A percentile compares a stretch with the other conserved stretches of the same genome.
Evolutionary conservation across 2,329 filamentous ascomycete species (phyloP).

Genomic region (Apiospora koreana): DNA sequence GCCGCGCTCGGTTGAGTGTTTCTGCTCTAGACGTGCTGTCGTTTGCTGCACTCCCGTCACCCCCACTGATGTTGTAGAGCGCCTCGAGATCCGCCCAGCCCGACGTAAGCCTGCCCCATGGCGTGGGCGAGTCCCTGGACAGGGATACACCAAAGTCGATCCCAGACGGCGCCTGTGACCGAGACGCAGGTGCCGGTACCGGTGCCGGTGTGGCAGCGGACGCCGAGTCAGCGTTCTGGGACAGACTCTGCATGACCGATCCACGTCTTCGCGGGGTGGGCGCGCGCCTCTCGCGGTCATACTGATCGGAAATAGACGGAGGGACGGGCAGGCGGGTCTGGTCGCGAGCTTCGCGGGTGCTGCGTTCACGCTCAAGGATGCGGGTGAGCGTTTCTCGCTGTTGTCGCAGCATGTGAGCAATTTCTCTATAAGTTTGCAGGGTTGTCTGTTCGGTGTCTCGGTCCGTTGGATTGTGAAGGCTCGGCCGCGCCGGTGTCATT

Average conservation of each 20-base stretch:
- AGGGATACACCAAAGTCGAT: slow-evolving; percentile 3
- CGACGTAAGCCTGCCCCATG: slow-evolving; percentile 29
- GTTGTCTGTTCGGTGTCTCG: slow-evolving; percentile 5
- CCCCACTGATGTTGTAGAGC: slow-evolving; percentile 38
- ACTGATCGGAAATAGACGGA: slow-evolving; percentile 27
- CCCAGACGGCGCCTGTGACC: slow-evolving; percentile 17
- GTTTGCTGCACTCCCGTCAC: slow-evolving; percentile 22
- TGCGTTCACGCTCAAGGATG: slow-evolving; percentile 33
- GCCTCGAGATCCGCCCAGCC: slow-evolving; percentile 46
- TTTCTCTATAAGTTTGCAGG: slow-evolving; percentile 13
- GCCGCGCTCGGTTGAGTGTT: slow-evolving; percentile 26
- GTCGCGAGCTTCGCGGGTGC: slow-evolving; percentile 27
- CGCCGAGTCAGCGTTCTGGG: slow-evolving; percentile 26
- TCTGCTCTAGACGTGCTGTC: slow-evolving; percentile 29
- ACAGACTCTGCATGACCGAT: slow-evolving; percentile 32
- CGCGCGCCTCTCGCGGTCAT: slow-evolving; percentile 30
- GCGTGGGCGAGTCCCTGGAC: slow-evolving; percentile 26
- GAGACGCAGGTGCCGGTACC: slow-evolving; percentile 5
- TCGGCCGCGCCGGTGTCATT: slow-evolving; percentile 10
- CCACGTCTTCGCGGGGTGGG: slow-evolving; percentile 30
- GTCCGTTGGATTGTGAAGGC: slow-evolving; percentile 8
- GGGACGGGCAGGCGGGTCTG: slow-evolving; percentile 25
- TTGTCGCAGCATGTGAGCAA: slow-evolving; percentile 14
- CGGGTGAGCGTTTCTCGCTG: slow-evolving; percentile 35
- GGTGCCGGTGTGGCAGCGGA: slow-evolving; percentile 18